Conservation (phyloP, 306 rosid genomes). For the Sicyos baderoa region DNA sequence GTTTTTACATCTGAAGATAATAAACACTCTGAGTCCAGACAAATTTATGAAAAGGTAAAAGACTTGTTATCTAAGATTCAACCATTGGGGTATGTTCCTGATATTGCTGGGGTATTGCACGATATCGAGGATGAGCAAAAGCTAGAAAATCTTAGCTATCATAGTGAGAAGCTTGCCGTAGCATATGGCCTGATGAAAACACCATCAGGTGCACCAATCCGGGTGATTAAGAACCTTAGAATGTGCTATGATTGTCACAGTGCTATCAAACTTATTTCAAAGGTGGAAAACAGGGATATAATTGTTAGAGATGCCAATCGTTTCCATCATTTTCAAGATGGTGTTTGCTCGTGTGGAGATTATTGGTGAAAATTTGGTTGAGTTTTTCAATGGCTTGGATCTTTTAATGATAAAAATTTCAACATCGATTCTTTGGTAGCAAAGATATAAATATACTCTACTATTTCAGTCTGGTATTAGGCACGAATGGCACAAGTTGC, state of each 20-base stretch:
- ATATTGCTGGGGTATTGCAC: slow-evolving; percentile 21
- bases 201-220: slow-evolving; percentile 23
- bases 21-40: slow-evolving; percentile 21
- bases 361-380: slow-evolving; percentile 20
- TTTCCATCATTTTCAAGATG: slow-evolving; percentile 29
- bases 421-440: not conserved
- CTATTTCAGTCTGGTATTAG: not conserved
- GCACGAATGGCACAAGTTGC: not conserved
- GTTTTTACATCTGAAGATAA: slow-evolving; percentile 20
- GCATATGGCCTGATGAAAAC: slow-evolving; percentile 29
- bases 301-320: slow-evolving; percentile 28
- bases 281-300: slow-evolving; percentile 20
- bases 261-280: slow-evolving; percentile 28
- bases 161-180: slow-evolving; percentile 30
- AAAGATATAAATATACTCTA: not conserved
- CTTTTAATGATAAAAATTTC: not conserved
- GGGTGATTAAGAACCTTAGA: slow-evolving; percentile 27
- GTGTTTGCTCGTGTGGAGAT: slow-evolving; percentile 27
- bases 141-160: slow-evolving; percentile 21
- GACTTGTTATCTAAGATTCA: slow-evolving; percentile 14
- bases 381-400: not conserved
- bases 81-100: slow-evolving; percentile 21
- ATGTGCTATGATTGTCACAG: slow-evolving; percentile 31
- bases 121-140: slow-evolving; percentile 23
- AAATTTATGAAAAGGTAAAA: slow-evolving; percentile 13